Base-by-base conservation (phyloP, 2,329 filamentous ascomycete genomes). In the Colletotrichum eleusines region DNA sequence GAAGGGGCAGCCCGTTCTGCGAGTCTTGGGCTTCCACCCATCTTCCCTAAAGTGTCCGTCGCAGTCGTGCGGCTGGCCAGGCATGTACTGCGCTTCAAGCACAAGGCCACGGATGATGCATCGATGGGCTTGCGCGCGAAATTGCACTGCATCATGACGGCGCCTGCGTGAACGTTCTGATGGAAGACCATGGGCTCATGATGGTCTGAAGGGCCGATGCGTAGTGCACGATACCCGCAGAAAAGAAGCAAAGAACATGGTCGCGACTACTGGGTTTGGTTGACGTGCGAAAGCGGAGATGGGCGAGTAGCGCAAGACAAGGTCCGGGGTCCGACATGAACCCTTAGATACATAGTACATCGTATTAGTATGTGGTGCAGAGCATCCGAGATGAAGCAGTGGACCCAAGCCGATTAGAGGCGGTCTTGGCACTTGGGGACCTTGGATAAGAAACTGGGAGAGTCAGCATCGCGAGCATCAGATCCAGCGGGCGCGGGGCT, bases 241-340 rank as follows among this genome's bases (percentile, higher is more conserved):
- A 50, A 67, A 67, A 58, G 68, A 63, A 67, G 57, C 63, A 71
- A 58, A 62, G 62, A 59, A 58, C 20, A 26, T 14, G 20, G 44
- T 33, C 44, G 50, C 63, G 57, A 35, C 38, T 51, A n/a, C n/a
- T n/a, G n/a, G 23, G 59, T 31, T 23, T 51, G 59, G 46, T 68
- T 63, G 58, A 63, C 53, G 58, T 71, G 69, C 58, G 53, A 71
- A 51, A 71, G 68, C 68, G 68, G 68, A 68, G 64, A 53, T 54
- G 31, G 23, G 55, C 44, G 44, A 35, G 64, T 71, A 38, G 69
- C 64, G 69, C 69, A 38, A 59, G 58, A 63, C 69, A 69, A 68
- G 69, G 69, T 68, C 69, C 69, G 31, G 64, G 69, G 69, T 59
- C 7, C 53, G 69, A 53, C 59, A 63, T 38, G 31, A 66, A 16